Evolutionary conservation across 1,139 yeast genomes (phyloP).

Genomic region (Saccharomyces hybrid): DNA sequence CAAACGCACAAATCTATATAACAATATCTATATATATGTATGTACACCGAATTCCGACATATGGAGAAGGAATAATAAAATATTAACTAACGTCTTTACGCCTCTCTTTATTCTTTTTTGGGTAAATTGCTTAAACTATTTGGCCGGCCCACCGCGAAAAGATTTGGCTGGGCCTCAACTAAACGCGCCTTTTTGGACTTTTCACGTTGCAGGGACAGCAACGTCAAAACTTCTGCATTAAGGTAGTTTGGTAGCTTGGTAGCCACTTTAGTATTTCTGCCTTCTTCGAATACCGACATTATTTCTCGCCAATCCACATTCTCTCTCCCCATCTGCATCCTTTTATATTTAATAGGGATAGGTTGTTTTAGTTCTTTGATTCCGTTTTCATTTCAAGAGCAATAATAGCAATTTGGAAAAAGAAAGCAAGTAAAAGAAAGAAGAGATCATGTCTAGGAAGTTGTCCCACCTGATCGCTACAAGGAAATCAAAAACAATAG

Average conservation of each 20-base stretch:
- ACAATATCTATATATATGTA: not conserved
- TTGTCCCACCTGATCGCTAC: not conserved
- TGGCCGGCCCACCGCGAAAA: slow-evolving; percentile 1
- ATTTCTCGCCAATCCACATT: not conserved
- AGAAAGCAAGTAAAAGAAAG: not conserved
- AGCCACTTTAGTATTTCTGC: not conserved
- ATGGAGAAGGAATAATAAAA: not conserved
- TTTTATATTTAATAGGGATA: not conserved
- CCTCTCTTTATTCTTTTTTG: not conserved
- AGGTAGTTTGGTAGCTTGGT: not conserved
- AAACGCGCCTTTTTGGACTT: not conserved
- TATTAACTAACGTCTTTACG: not conserved
- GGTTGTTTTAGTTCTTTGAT: not conserved
- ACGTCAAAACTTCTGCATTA: slow-evolving; percentile 1
- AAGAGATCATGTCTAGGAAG: not conserved
- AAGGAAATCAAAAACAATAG: not conserved
- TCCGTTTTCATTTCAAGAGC: not conserved
- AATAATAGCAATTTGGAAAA: not conserved
- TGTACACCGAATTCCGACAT: not conserved
- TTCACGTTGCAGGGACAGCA: slow-evolving; percentile 1
- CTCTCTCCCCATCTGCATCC: not conserved
- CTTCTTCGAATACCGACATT: not conserved
- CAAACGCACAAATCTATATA: not conserved
- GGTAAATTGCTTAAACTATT: not conserved
- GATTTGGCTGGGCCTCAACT: not conserved